Conservation (phyloP, 2,329 filamentous ascomycete genomes). For the Hymenoscyphus fructigenus region DNA sequence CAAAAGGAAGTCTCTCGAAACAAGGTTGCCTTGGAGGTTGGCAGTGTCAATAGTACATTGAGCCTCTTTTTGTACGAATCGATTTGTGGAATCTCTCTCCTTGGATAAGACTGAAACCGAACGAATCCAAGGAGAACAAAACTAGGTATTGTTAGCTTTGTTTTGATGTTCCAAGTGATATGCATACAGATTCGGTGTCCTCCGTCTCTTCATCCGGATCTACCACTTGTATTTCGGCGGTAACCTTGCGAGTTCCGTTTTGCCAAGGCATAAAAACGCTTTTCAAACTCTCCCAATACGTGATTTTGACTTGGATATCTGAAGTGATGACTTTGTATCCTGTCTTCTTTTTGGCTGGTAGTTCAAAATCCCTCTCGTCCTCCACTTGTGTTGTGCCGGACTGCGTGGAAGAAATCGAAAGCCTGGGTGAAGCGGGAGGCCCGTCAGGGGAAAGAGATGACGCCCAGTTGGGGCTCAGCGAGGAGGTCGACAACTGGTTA, state of each 20-base stretch:
- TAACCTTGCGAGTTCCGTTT: constrained; percentile 3
- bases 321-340: constrained; percentile 3
- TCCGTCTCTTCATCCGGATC: background rate
- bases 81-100: constrained; percentile 43
- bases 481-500: background rate
- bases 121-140: constrained; percentile 10
- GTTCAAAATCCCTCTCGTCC: background rate
- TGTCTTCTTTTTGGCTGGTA: background rate
- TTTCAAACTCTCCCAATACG: constrained; percentile 11
- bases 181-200: background rate
- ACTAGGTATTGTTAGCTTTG: constrained; percentile 2
- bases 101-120: constrained; percentile 4
- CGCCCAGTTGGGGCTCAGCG: background rate
- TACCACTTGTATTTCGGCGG: background rate
- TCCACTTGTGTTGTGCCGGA: background rate
- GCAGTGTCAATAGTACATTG: constrained; percentile 16
- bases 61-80: background rate
- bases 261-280: constrained; percentile 3
- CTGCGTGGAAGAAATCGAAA: background rate
- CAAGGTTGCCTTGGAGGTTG: constrained; percentile 15
- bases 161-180: background rate
- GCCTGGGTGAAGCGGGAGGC: background rate
- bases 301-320: background rate
- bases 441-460: background rate
- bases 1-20: constrained; percentile 12